These are phyloP conservation scores for Scheffersomyces quercinus DNA, from an alignment of 1,139 yeast species.

Conservation along the genomic window DNA sequence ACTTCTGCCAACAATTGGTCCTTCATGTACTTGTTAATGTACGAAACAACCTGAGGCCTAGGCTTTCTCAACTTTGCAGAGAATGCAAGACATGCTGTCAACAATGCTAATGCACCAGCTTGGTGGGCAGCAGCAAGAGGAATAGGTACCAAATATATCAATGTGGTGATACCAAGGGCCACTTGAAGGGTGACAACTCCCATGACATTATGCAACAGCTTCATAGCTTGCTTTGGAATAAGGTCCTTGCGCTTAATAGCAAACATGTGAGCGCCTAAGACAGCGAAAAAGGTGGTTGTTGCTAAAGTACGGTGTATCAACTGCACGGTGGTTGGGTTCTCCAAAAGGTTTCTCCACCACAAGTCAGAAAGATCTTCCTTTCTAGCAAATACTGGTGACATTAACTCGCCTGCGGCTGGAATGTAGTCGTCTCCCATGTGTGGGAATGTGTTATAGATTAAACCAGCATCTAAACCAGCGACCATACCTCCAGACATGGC, in stretches of 20 bases:
- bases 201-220: slow-evolving; percentile 66
- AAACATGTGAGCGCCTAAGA: slow-evolving; percentile 66
- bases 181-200: slow-evolving; percentile 85
- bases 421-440: slow-evolving; percentile 85
- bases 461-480: slow-evolving; percentile 97
- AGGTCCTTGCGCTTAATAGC: slow-evolving; percentile 55
- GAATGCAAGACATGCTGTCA: slow-evolving; percentile 75
- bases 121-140: slow-evolving; percentile 95
- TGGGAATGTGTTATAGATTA: slow-evolving; percentile 94
- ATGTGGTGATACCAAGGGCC: slow-evolving; percentile 79
- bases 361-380: slow-evolving; percentile 68
- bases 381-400: slow-evolving; percentile 74
- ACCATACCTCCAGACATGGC: slow-evolving; percentile 98
- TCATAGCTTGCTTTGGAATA: slow-evolving; percentile 58
- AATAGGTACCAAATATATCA: slow-evolving; percentile 86
- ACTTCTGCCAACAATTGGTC: slow-evolving; percentile 10
- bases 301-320: slow-evolving; percentile 88
- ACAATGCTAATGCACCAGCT: slow-evolving; percentile 90
- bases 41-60: slow-evolving; percentile 43
- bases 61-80: slow-evolving; percentile 74
- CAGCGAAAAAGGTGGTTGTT: slow-evolving; percentile 70
- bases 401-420: slow-evolving; percentile 73
- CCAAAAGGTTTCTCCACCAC: slow-evolving; percentile 89
- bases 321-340: slow-evolving; percentile 96
- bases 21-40: slow-evolving; percentile 28